phyloP scores from a whole-genome alignment of 2,329 filamentous ascomycete genomes.

The Pseudogymnoascus sp. region DNA sequence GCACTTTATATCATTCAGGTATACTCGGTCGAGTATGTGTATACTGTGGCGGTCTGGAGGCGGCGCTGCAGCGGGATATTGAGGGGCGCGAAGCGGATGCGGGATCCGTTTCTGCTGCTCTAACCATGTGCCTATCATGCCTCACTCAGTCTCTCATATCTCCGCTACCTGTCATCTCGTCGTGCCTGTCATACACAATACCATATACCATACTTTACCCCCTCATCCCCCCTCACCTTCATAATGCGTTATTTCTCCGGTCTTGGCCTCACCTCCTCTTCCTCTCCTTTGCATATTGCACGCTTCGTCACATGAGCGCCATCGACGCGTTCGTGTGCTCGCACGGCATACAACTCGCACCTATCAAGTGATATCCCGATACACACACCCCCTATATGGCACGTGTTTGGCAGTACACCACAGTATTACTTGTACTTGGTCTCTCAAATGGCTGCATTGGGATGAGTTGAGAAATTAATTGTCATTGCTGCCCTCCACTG shows the following conservation, averaged over 20 bases:
- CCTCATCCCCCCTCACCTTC: background rate
- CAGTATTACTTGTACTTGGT: background rate
- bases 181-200: background rate
- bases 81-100: no score
- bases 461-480: background rate
- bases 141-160: background rate
- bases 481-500: background rate
- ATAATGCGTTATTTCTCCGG: background rate
- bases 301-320: background rate
- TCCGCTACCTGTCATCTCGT: background rate
- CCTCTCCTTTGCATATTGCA: background rate
- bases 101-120: background rate
- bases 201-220: background rate
- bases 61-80: no score
- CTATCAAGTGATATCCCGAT: constrained; percentile 5
- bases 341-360: background rate
- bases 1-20: background rate
- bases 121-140: background rate
- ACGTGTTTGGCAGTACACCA: background rate
- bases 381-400: background rate
- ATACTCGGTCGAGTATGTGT: background rate
- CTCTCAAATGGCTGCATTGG: background rate
- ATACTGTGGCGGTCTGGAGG: no score
- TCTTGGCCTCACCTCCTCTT: background rate
- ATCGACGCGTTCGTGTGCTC: background rate